A percentile compares a stretch with the other conserved stretches of the same genome.
phyloP scores from a whole-genome alignment of 176 grass and related monocot species.

The Lolium perenne region DNA sequence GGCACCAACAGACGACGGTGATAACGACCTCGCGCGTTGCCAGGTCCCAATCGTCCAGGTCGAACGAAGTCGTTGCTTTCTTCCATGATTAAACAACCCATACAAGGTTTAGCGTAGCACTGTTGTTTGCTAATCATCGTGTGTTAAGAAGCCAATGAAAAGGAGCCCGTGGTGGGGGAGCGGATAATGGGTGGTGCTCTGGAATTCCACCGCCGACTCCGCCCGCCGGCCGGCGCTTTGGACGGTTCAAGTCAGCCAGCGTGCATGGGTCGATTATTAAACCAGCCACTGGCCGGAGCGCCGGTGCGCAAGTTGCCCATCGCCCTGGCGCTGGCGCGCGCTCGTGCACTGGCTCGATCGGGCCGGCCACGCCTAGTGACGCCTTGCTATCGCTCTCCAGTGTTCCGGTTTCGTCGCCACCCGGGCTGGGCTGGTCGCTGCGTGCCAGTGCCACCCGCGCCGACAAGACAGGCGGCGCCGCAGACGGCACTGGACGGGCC shows the following conservation, averaged over 20 bases:
- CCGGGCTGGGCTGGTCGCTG: neutral
- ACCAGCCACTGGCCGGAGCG: neutral
- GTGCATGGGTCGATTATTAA: slow-evolving; percentile 43
- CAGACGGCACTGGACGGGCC: neutral
- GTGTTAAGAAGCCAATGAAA: neutral
- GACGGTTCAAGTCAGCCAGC: slow-evolving; percentile 42
- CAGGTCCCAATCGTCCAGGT: no score
- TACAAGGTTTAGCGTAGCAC: neutral
- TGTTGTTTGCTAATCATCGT: neutral
- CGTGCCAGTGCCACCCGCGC: slow-evolving; percentile 13
- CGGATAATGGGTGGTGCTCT: slow-evolving; percentile 48
- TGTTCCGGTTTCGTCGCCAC: neutral
- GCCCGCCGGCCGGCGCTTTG: slow-evolving; percentile 48
- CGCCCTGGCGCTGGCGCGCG: neutral
- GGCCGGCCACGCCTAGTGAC: neutral
- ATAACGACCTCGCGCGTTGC: no score
- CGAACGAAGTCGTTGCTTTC: slow-evolving; percentile 24
- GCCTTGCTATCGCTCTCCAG: slow-evolving; percentile 44
- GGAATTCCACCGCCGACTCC: slow-evolving; percentile 60
- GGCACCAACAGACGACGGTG: no score
- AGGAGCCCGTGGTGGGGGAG: neutral
- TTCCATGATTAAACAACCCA: neutral
- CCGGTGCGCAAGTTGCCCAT: neutral
- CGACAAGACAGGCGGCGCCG: slow-evolving; percentile 14
- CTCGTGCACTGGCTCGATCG: neutral